A percentile compares a stretch with the other conserved stretches of the same genome.
Evolutionary conservation across 1,284 basidiomycete genomes (phyloP).

Genomic region (Microbotryomycetes sp.): DNA sequence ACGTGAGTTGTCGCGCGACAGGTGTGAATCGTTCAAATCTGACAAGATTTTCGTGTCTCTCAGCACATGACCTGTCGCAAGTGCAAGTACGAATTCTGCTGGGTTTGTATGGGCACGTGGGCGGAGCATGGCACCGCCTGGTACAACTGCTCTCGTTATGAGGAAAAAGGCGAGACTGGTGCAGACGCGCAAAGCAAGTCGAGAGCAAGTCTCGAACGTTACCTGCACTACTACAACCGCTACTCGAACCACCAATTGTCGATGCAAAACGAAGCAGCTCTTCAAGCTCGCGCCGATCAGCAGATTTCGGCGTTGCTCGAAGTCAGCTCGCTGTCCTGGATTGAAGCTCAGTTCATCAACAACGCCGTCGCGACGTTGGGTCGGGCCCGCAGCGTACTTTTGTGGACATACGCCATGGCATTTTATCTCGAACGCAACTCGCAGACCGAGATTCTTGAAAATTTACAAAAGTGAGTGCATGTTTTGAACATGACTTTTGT

Average conservation of each 20-base stretch:
- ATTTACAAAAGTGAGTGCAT: constrained; percentile 71
- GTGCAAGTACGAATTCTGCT: constrained; percentile 75
- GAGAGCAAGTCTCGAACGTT: constrained; percentile 83
- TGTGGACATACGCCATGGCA: constrained; percentile 99
- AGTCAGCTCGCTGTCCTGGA: constrained; percentile 85
- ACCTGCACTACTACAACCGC: constrained; percentile 97
- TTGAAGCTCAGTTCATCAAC: constrained; percentile 97
- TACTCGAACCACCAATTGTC: constrained; percentile 99
- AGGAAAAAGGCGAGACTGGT: constrained; percentile 62
- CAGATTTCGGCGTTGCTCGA: constrained; percentile 99
- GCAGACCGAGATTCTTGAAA: constrained; percentile 92
- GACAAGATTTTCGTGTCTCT: constrained; percentile 6
- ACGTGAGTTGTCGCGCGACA: constrained; percentile 61
- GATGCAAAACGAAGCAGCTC: constrained; percentile 84
- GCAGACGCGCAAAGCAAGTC: constrained; percentile 75
- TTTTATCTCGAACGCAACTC: constrained; percentile 83
- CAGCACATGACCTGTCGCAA: constrained; percentile 99
- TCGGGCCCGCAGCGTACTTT: constrained; percentile 88
- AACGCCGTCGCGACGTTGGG: constrained; percentile 71
- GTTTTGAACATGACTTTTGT: constrained; percentile 5
- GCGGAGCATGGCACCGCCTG: constrained; percentile 93
- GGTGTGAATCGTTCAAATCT: no score
- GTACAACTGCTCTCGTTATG: constrained; percentile 97
- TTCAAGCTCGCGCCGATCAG: constrained; percentile 93
- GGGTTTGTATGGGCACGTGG: constrained; percentile 75